Conservation (phyloP, 2,329 filamentous ascomycete genomes). For the Aaosphaeria pasadenensis region DNA sequence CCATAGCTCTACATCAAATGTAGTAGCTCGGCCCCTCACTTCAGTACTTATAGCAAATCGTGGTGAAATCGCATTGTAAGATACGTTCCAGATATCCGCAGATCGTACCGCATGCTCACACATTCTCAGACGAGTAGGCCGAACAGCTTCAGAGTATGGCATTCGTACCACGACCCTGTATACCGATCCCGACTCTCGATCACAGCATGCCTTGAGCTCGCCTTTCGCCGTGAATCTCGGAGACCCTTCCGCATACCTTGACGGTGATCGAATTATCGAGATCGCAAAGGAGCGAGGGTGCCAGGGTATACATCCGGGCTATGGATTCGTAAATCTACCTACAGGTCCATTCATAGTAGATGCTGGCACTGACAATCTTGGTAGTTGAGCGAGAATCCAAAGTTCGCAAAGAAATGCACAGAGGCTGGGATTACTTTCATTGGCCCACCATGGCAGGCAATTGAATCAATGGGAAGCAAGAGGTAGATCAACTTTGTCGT, state of each 20-base stretch:
- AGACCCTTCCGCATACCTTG: conserved; percentile 80
- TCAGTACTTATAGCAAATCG: conserved; percentile 95
- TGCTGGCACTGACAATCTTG: background rate
- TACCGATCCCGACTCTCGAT: conserved; percentile 82
- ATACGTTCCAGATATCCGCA: background rate
- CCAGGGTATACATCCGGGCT: conserved; percentile 90
- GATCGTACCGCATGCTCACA: background rate
- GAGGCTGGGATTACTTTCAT: conserved; percentile 93
- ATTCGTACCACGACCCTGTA: conserved; percentile 94
- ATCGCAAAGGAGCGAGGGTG: conserved; percentile 84
- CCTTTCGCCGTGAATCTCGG: conserved; percentile 83
- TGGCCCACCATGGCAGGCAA: conserved; percentile 77
- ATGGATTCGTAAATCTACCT: conserved; percentile 65
- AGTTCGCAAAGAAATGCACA: conserved; percentile 83
- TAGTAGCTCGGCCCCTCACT: conserved; percentile 47
- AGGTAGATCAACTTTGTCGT: conserved; percentile 46
- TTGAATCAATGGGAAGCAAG: conserved; percentile 87
- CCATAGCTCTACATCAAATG: conserved; percentile 27
- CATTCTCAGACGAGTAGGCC: conserved; percentile 66
- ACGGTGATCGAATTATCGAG: conserved; percentile 87
- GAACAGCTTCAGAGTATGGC: conserved; percentile 82
- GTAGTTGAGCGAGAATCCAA: conserved; percentile 80
- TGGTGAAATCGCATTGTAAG: conserved; percentile 84
- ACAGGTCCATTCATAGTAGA: background rate
- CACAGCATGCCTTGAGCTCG: conserved; percentile 85